Base-by-base conservation (phyloP, 2,329 filamentous ascomycete species). In the Colletotrichum chlorophyti region DNA sequence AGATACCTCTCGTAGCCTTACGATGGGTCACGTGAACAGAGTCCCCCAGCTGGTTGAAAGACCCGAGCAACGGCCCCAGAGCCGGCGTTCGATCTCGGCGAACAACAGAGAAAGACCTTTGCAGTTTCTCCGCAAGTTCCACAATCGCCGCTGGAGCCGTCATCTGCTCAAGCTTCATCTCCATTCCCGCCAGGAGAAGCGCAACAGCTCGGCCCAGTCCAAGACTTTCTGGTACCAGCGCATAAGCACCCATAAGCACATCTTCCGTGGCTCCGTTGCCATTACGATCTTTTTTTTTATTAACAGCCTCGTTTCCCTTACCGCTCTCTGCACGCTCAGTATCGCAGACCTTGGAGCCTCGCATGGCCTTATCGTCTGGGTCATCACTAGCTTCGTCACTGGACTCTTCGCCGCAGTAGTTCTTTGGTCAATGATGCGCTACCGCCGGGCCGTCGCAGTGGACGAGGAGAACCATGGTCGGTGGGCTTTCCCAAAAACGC, bases 381-480 rank as follows among this genome's bases (percentile, higher is more conserved):
- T 45, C 4, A 41, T 57, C 11, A 40, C 50, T 6, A 50, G 57
- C 37, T 9, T 50, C 5, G 45, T 15, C 26, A 48, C 46, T 3
- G 43, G 11, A 24, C 21, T 17, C 14, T 60, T 57, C 52, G 35
- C 57, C 15, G 5, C 14, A 8, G 37, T 23, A 6, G 34, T 49
- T 6, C 5, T 49, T 14, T 21, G 9, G 2, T n/a, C n/a, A n/a
- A 37, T 49, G 19, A 60, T 60, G 57, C 12, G n/a, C 27, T 38
- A 38, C n/a, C 57, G 57, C 12, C 32, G 17, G 4, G 32, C 21
- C 26, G 51, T 49, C 15, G 7, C 12, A n/a, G 6, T 19, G 12
- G 57, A 60, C 31, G 57, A 60, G 4, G 57, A 60, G 57, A 32
- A n/a, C 31, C 19, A 45, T 27, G 26, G 31, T 27, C 43, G 38